Conservation (phyloP, 2,329 filamentous ascomycete genomes). For the Fusarium sp. region DNA sequence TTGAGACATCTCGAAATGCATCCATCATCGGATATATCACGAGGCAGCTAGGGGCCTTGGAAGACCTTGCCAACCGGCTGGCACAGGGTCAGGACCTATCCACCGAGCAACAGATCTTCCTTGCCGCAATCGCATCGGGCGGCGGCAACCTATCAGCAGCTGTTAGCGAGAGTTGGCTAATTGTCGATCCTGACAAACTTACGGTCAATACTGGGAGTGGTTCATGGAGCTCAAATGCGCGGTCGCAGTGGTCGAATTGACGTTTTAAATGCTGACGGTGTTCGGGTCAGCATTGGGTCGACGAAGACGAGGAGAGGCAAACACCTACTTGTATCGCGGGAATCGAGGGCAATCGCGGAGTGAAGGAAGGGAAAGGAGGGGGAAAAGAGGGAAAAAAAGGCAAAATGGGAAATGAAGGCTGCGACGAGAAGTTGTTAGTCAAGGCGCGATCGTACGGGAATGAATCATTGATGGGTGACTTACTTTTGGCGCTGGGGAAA, state of each 20-base stretch:
- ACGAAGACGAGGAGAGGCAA: rapidly evolving
- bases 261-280: rapidly evolving
- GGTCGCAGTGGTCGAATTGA: rapidly evolving
- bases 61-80: rapidly evolving
- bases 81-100: neutral
- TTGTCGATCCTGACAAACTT: rapidly evolving
- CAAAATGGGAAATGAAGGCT: neutral
- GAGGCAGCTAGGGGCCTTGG: rapidly evolving
- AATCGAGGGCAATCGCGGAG: neutral
- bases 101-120: rapidly evolving
- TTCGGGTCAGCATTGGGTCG: neutral
- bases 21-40: no score
- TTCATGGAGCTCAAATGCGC: neutral
- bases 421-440: neutral
- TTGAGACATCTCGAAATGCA: no score
- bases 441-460: neutral
- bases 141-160: neutral
- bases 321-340: neutral
- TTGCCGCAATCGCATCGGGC: neutral
- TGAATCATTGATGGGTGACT: neutral
- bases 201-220: rapidly evolving
- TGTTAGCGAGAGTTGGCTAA: rapidly evolving
- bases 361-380: neutral
- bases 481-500: neutral
- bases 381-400: neutral